phyloP scores from a whole-genome alignment of 2,329 filamentous ascomycete genomes.

The Aspergillus sp. region DNA sequence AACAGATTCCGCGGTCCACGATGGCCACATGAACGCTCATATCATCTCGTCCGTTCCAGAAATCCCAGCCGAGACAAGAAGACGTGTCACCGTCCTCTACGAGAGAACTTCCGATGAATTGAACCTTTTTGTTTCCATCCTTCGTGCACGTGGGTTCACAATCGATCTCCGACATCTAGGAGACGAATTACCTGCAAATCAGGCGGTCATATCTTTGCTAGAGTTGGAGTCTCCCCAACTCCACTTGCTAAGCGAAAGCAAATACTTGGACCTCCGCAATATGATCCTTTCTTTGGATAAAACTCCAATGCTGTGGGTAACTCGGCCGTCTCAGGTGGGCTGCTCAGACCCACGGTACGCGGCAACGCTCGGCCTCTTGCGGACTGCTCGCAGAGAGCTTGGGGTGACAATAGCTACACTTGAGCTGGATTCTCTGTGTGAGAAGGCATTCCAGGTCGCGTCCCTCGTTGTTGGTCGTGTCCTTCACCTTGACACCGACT shows the following conservation, averaged over 20 bases:
- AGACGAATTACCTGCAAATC: background rate
- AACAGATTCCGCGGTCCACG: slow-evolving; percentile 10
- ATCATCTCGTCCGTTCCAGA: slow-evolving; percentile 8
- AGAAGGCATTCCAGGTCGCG: background rate
- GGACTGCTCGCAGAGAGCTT: slow-evolving; percentile 31
- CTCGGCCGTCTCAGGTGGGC: slow-evolving; percentile 18
- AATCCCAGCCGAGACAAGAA: background rate
- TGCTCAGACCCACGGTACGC: slow-evolving; percentile 30
- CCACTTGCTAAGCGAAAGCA: background rate
- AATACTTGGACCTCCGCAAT: background rate
- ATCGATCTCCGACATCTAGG: background rate
- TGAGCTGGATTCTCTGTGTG: background rate
- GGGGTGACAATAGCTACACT: background rate
- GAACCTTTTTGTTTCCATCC: background rate
- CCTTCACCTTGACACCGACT: background rate
- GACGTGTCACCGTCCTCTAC: background rate
- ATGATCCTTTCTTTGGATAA: background rate
- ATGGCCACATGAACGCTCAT: slow-evolving; percentile 12
- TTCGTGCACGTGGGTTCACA: background rate
- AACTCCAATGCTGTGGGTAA: slow-evolving; percentile 31
- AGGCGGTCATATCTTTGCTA: background rate
- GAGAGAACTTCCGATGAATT: background rate
- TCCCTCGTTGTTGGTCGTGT: background rate
- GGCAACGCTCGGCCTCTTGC: slow-evolving; percentile 27
- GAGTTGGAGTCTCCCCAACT: background rate